Evolutionary conservation across 495 filamentous ascomycete genomes (phyloP), one percentile per base, ranked within the genome.

Genomic region (Lichenothelia convexa): DNA sequence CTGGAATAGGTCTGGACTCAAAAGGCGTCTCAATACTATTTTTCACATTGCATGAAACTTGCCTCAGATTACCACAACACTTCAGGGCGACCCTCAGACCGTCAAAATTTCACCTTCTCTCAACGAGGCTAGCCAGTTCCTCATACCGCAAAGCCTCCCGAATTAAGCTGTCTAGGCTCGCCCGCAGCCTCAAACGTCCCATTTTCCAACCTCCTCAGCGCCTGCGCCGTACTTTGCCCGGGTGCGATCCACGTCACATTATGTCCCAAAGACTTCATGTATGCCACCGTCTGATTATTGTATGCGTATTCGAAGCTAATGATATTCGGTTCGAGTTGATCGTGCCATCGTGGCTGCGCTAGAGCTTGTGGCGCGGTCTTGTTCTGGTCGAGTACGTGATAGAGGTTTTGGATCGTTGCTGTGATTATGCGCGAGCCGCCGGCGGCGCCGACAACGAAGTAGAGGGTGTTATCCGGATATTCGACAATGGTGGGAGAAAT

Each of bases 371-470:
- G 47, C 0, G 73, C 55, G 1, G 59, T 67, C 45, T 75, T 57
- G 27, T 62, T 60, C 18, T 69, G 63, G 38, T 87, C 80, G 0
- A 94, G 60, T 4, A 80, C 61, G 46, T 82, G 64, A 46, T 76
- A 75, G 17, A 86, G 65, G 36, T 70, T 73, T 54, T 89, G 81
- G 30, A 84, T 65, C 0, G 78, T 87, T 0, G 80, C 61, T 0
- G 81, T 91, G 55, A 87, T 86, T 51, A 93, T 94, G 4, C 80
- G 67, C n/a, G 73, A 80, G 5, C 86, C 86, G 17, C 86, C 86
- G 0, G 85, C 84, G 0, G 81, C 72, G 1, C 81, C 86, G 12
- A 79, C 69, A 13, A 73, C 60, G 41, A 81, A 64, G 45, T 77
- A 80, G 2, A 91, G 53, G 2, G 63, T 65, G 3, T 70, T 67